Conservation (phyloP, 352 stramenopile species). For the Albugo laibachii region DNA sequence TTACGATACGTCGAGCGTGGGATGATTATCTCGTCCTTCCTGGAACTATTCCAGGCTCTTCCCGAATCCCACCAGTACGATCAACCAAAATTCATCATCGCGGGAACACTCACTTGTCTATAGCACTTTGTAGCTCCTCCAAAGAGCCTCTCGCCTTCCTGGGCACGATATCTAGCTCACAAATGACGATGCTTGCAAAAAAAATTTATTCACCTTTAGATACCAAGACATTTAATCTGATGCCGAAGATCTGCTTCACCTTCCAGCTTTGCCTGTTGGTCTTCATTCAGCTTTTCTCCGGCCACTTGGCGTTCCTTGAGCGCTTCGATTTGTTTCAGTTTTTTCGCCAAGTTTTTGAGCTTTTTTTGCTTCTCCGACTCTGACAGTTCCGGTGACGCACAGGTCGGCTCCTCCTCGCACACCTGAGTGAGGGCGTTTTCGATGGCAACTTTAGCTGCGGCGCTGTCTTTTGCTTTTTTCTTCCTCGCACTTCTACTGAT, state of each 20-base stretch:
- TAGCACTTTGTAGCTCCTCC: constrained; percentile 28
- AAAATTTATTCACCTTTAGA: neutral
- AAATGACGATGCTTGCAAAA: neutral
- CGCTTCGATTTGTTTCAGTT: constrained; percentile 74
- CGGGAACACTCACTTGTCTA: neutral
- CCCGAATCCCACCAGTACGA: constrained; percentile 18
- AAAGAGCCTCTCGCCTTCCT: constrained; percentile 9
- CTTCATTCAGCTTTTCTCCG: constrained; percentile 58
- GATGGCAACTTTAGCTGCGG: constrained; percentile 37
- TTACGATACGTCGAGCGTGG: constrained; percentile 17
- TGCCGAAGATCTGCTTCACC: constrained; percentile 42
- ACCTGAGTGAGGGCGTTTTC: constrained; percentile 26
- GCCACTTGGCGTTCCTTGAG: constrained; percentile 57
- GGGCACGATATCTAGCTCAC: constrained; percentile 7
- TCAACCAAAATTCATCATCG: constrained; percentile 1
- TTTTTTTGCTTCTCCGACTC: constrained; percentile 40
- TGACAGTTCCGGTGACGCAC: constrained; percentile 2
- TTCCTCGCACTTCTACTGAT: constrained; percentile 59
- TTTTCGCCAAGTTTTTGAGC: constrained; percentile 63
- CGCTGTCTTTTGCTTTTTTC: constrained; percentile 70
- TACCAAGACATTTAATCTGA: constrained; percentile 37
- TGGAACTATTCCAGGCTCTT: constrained; percentile 11
- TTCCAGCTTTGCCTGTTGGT: constrained; percentile 58
- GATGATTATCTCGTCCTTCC: constrained; percentile 14
- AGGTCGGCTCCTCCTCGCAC: neutral